These are phyloP conservation scores for Huntiella abstrusa DNA, from an alignment of 2,329 filamentous ascomycete species.

Conservation along the genomic window DNA sequence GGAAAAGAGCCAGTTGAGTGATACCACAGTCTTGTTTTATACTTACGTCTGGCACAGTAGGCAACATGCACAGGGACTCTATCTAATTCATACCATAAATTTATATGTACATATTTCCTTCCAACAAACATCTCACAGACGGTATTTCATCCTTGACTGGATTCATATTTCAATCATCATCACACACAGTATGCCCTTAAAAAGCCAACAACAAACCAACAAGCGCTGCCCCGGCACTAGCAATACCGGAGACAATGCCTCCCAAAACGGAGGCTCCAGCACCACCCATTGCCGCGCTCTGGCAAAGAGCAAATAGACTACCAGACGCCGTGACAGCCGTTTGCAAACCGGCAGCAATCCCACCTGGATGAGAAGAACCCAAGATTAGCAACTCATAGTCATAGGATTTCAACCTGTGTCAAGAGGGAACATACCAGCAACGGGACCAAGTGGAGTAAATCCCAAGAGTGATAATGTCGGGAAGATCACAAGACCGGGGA, in stretches of 20 bases:
- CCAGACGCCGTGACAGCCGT: not conserved
- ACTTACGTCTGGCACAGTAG: too few relatives aligned
- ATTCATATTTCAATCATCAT: too few relatives aligned
- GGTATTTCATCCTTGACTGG: too few relatives aligned
- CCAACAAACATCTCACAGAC: too few relatives aligned
- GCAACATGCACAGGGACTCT: too few relatives aligned
- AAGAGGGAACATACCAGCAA: not conserved
- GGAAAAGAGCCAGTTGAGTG: too few relatives aligned
- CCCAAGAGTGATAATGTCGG: not conserved
- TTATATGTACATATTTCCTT: too few relatives aligned
- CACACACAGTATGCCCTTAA: too few relatives aligned
- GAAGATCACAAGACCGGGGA: not conserved
- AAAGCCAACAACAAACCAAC: not conserved
- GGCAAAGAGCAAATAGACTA: slow-evolving; percentile 3
- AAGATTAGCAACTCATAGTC: not conserved
- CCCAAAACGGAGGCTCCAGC: not conserved
- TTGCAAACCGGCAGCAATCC: slow-evolving; percentile 1
- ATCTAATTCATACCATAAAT: too few relatives aligned
- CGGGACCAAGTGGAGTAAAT: not conserved
- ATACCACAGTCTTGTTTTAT: too few relatives aligned
- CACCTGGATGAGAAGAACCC: not conserved
- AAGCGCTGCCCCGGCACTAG: not conserved
- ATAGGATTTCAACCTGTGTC: too few relatives aligned
- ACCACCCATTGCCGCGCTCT: slow-evolving; percentile 1
- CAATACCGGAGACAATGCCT: not conserved